phyloP scores from a whole-genome alignment of 1,284 basidiomycete species.

The Gomphus bonarii region DNA sequence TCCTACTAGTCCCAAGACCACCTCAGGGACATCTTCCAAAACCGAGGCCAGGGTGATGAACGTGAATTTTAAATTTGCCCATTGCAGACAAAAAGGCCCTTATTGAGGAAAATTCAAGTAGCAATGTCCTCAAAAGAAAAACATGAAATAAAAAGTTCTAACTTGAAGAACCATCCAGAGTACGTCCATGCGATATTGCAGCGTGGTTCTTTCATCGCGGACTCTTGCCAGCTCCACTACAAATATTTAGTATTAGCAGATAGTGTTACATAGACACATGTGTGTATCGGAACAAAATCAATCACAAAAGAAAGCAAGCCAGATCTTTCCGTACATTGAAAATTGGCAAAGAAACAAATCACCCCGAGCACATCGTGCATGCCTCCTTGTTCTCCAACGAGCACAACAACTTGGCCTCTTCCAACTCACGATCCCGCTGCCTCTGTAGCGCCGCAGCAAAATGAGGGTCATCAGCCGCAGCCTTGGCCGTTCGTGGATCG shows the following conservation, averaged over 20 bases:
- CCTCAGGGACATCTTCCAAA: too few relatives aligned
- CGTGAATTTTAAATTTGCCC: too few relatives aligned
- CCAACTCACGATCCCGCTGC: slow-evolving; percentile 65
- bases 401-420: slow-evolving; percentile 74
- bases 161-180: too few relatives aligned
- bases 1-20: too few relatives aligned
- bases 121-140: too few relatives aligned
- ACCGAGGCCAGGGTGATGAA: too few relatives aligned
- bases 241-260: neutral
- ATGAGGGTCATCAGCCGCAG: slow-evolving; percentile 61
- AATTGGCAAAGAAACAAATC: neutral
- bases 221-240: too few relatives aligned
- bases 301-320: neutral
- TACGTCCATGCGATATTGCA: too few relatives aligned
- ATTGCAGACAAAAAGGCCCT: too few relatives aligned
- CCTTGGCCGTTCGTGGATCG: slow-evolving; percentile 37
- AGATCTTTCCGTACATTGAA: neutral
- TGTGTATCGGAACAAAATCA: neutral
- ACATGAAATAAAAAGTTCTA: too few relatives aligned
- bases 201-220: too few relatives aligned
- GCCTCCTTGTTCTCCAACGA: slow-evolving; percentile 86
- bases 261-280: neutral
- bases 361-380: slow-evolving; percentile 69
- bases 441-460: slow-evolving; percentile 74
- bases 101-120: too few relatives aligned